A percentile compares a stretch with the other conserved stretches of the same genome.
Conservation (phyloP, 106 monocot species). For the Apostasia ramifera region DNA sequence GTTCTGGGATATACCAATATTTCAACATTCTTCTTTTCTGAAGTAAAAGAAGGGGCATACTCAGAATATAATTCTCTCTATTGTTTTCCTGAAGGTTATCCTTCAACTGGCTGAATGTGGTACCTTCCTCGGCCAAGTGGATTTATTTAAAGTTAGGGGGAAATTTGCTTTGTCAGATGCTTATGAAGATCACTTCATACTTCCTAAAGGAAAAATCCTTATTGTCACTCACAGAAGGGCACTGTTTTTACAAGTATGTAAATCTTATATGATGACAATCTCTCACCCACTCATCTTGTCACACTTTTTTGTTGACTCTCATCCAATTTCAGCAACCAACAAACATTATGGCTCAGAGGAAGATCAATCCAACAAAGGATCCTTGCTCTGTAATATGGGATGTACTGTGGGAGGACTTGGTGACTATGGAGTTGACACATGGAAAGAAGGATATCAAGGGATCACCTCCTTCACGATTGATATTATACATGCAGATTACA, state of each 20-base stretch:
- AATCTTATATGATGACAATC: background rate
- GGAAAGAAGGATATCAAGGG: conserved; percentile 62
- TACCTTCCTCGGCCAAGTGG: conserved; percentile 90
- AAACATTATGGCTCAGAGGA: conserved; percentile 60
- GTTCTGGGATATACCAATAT: too few species aligned
- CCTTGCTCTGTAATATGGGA: conserved; percentile 91
- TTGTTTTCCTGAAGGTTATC: conserved; percentile 54
- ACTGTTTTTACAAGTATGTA: conserved; percentile 69
- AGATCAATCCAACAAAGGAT: conserved; percentile 89
- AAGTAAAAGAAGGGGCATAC: background rate
- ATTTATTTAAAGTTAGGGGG: conserved; percentile 92
- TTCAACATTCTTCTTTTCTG: too few species aligned
- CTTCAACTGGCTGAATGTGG: conserved; percentile 92
- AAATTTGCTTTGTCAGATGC: conserved; percentile 97
- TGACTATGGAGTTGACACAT: conserved; percentile 70
- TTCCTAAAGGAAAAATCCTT: conserved; percentile 82
- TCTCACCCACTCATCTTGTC: background rate
- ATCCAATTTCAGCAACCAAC: conserved; percentile 63
- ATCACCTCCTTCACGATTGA: conserved; percentile 62
- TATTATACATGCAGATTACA: conserved; percentile 60
- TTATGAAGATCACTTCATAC: conserved; percentile 91
- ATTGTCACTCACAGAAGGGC: conserved; percentile 84
- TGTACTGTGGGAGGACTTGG: conserved; percentile 66
- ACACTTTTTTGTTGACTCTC: background rate
- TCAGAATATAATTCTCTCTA: background rate